A percentile compares a stretch with the other conserved stretches of the same genome.
Conservation (phyloP, 768 basidiomycete genomes). For the Tricholoma furcatifolium region DNA sequence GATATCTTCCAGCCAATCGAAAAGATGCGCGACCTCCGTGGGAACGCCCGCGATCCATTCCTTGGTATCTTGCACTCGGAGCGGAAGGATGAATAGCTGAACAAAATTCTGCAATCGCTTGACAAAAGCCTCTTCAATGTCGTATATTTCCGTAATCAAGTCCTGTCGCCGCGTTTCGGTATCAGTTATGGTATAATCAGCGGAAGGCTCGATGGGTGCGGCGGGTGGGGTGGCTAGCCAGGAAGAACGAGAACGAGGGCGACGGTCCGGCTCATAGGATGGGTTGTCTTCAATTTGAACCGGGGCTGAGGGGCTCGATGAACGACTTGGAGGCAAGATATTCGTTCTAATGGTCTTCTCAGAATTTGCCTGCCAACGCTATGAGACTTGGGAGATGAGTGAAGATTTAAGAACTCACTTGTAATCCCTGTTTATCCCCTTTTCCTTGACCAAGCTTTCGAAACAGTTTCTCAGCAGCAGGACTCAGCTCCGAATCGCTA, state of each 20-base stretch:
- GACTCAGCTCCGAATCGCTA: constrained; percentile 35
- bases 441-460: constrained; percentile 29
- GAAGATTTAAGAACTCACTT: constrained; percentile 7
- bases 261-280: constrained; percentile 16
- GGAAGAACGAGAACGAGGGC: constrained; percentile 2
- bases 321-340: neutral
- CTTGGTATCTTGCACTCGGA: constrained; percentile 68
- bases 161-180: constrained; percentile 17
- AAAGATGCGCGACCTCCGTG: constrained; percentile 59
- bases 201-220: neutral
- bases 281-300: neutral
- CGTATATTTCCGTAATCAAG: constrained; percentile 60
- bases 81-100: constrained; percentile 72
- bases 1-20: constrained; percentile 91
- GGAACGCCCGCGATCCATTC: constrained; percentile 85
- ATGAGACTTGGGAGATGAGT: neutral
- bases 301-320: constrained; percentile 4
- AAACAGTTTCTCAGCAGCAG: constrained; percentile 50
- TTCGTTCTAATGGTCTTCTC: constrained; percentile 2
- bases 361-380: neutral
- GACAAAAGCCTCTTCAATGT: constrained; percentile 70
- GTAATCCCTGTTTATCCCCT: constrained; percentile 13
- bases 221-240: constrained; percentile 1
- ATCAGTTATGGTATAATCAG: neutral
- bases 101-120: constrained; percentile 63